A percentile compares a stretch with the other conserved stretches of the same genome.
Conservation (phyloP, 169 alveolate genomes). For the Plasmodium chabaudi region DNA sequence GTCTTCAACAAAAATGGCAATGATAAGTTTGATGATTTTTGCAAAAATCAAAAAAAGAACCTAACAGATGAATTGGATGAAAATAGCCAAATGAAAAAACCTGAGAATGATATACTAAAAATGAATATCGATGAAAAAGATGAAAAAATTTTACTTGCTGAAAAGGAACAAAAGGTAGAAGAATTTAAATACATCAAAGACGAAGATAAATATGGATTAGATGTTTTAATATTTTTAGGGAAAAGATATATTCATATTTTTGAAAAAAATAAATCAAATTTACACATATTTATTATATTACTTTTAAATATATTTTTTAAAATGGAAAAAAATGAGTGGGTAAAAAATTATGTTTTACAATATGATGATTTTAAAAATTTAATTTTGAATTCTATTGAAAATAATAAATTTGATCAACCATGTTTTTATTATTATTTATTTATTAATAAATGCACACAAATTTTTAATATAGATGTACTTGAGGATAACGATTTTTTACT, state of each 20-base stretch:
- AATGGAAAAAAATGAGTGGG: conserved; percentile 61
- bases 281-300: conserved; percentile 35
- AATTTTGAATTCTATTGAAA: conserved; percentile 25
- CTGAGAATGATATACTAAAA: conserved; percentile 24
- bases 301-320: conserved; percentile 43
- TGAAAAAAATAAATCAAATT: conserved; percentile 26
- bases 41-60: conserved; percentile 11
- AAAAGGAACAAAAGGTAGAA: background rate
- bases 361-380: conserved; percentile 33
- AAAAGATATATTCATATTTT: conserved; percentile 41
- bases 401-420: conserved; percentile 30
- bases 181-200: conserved; percentile 16
- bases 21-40: conserved; percentile 17
- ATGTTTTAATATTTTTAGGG: conserved; percentile 31
- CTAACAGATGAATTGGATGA: background rate
- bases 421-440: conserved; percentile 48
- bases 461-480: conserved; percentile 3
- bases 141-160: background rate
- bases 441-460: conserved; percentile 25
- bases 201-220: conserved; percentile 61
- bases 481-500: conserved; percentile 24
- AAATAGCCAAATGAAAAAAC: background rate
- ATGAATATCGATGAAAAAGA: conserved; percentile 9
- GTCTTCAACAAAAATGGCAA: background rate
- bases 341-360: conserved; percentile 22